Evolutionary conservation across 2,329 filamentous ascomycete species (phyloP), one percentile per base, ranked within the genome.

Genomic region (Penicillium brevicompactum): DNA sequence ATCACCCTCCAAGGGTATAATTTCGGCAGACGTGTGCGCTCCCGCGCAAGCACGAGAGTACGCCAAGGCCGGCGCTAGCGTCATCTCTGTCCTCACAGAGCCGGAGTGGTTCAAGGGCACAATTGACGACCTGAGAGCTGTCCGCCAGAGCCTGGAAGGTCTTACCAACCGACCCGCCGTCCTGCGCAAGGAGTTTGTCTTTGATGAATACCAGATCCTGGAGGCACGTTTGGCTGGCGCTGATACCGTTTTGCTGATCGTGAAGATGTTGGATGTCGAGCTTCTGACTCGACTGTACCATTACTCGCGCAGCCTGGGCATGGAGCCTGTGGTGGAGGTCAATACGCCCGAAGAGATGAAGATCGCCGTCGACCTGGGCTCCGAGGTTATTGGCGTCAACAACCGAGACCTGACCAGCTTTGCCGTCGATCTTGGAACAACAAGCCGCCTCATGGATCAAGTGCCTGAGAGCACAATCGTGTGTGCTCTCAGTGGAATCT

Each of bases 101-200:
- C 94, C 95, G 0, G 90, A 97, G 70, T 99, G 94, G 94, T 99
- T 99, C 81, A 97, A 97, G 77, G 94, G 94, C 46, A 96, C 89
- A 74, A 92, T 99, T 57, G 93, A 99, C 55, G 94, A 99, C 71
- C 78, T 99, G 51, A 86, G 90, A 57, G 86, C 88, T 32, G 94
- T 97, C 30, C 86, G 94, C 43, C 90, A 93, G 73, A 92, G 90
- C 46, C 79, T 99, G n/a, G 86, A 92, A 65, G 88, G 89, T 11
- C 92, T 99, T 87, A 88, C 91, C 1, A 95, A 97, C 71, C 84
- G 94, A 49, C 95, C 94, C 2, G 95, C 93, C 2, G 84, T 99
- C 11, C 78, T 99, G 30, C 87, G 95, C 22, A 99, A 99, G 71
- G 94, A 99, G 66, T 99, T 99, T 68, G 87, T 99, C 40, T 99